phyloP scores from a whole-genome alignment of 75 land plant genomes.

The Cryptomeria japonica region DNA sequence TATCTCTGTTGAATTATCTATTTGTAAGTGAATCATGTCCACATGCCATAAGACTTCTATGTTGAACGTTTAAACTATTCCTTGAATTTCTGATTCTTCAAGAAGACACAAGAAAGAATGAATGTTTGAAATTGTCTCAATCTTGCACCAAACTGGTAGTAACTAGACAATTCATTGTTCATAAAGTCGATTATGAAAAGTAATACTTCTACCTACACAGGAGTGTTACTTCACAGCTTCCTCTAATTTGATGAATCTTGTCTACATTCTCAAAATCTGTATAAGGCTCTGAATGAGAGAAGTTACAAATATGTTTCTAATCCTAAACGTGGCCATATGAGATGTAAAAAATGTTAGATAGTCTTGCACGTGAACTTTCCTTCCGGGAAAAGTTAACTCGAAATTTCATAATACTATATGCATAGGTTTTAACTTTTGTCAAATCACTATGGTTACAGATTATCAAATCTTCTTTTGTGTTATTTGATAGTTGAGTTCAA shows the following conservation, averaged over 20 bases:
- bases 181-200: background rate
- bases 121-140: background rate
- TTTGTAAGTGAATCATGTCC: background rate
- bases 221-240: background rate
- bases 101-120: background rate
- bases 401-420: background rate
- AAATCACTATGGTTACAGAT: background rate
- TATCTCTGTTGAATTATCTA: background rate
- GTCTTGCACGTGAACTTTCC: background rate
- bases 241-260: background rate
- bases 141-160: background rate
- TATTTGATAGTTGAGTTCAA: background rate
- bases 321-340: background rate
- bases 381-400: background rate
- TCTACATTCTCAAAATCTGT: background rate
- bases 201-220: background rate
- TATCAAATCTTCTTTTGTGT: background rate
- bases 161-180: background rate
- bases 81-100: background rate
- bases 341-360: background rate
- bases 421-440: background rate
- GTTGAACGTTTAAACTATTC: background rate
- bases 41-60: background rate
- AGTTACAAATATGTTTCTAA: background rate
- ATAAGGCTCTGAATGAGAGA: background rate